Evolutionary conservation across 768 basidiomycete species (phyloP).

Genomic region (Hericium alpestre): DNA sequence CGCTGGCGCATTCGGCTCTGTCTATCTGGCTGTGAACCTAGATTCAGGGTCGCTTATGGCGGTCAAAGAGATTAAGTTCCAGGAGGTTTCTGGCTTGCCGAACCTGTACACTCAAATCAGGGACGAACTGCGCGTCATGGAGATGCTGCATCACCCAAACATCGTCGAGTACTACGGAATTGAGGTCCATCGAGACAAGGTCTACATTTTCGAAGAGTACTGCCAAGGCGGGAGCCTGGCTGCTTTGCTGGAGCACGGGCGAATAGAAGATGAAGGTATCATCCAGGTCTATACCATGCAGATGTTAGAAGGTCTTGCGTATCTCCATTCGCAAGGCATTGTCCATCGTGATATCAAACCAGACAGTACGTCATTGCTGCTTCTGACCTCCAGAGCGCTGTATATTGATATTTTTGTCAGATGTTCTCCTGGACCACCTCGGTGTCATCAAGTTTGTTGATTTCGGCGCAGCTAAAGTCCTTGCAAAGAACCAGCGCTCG

Average conservation of each 20-base stretch:
- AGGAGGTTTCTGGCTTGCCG: constrained; percentile 61
- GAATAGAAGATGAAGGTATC: constrained; percentile 94
- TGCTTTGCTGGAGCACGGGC: constrained; percentile 78
- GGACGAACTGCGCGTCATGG: constrained; percentile 96
- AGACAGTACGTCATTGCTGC: constrained; percentile 61
- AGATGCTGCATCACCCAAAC: constrained; percentile 93
- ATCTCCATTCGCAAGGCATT: constrained; percentile 86
- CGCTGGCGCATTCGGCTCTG: constrained; percentile 97
- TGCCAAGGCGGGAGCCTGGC: constrained; percentile 94
- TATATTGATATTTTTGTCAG: constrained; percentile 28
- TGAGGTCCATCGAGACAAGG: constrained; percentile 96
- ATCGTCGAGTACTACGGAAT: constrained; percentile 99
- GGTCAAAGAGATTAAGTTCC: constrained; percentile 85
- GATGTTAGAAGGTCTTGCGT: constrained; percentile 88
- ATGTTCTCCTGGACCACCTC: constrained; percentile 82
- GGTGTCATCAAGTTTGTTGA: constrained; percentile 96
- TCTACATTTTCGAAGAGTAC: constrained; percentile 98
- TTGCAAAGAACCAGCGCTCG: constrained; percentile 82
- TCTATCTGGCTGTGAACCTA: constrained; percentile 95
- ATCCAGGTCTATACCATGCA: constrained; percentile 94
- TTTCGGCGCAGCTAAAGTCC: constrained; percentile 94
- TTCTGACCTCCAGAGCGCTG: constrained; percentile 58
- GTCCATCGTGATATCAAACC: constrained; percentile 98
- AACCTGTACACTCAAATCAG: constrained; percentile 86
- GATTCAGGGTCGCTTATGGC: constrained; percentile 96